phyloP scores from a whole-genome alignment of 228 moss, liverwort and hornwort genomes.

The Sphagnum magellanicum region DNA sequence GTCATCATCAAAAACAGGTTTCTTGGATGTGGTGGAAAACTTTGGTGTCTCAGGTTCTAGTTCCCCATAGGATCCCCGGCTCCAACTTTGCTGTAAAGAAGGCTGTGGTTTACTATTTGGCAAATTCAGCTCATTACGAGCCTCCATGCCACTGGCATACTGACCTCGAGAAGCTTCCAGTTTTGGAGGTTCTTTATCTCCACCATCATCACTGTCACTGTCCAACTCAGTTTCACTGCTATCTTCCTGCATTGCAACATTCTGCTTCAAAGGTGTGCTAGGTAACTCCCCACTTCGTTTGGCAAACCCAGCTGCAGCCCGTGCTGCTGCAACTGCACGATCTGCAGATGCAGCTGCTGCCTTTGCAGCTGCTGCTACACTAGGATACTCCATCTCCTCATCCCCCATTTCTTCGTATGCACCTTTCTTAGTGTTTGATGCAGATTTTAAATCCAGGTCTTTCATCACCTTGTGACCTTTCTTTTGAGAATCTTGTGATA shows the following conservation, averaged over 20 bases:
- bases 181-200: slow-evolving; percentile 11
- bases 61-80: slow-evolving; percentile 18
- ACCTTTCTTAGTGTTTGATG: slow-evolving; percentile 18
- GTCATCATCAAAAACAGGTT: slow-evolving; percentile 30
- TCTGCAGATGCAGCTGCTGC: slow-evolving; percentile 61
- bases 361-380: slow-evolving; percentile 70
- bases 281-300: slow-evolving; percentile 21
- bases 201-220: slow-evolving; percentile 34
- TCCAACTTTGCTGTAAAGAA: slow-evolving; percentile 6
- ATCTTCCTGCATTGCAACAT: slow-evolving; percentile 20
- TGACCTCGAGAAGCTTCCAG: slow-evolving; percentile 3
- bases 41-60: slow-evolving; percentile 37
- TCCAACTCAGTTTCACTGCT: slow-evolving; percentile 46
- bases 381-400: slow-evolving; percentile 25
- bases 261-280: neutral
- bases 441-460: slow-evolving; percentile 15
- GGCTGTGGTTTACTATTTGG: slow-evolving; percentile 9
- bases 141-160: slow-evolving; percentile 35
- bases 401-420: slow-evolving; percentile 12
- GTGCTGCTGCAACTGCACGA: slow-evolving; percentile 68
- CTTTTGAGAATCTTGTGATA: slow-evolving; percentile 16
- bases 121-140: slow-evolving; percentile 33
- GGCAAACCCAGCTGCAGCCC: slow-evolving; percentile 57
- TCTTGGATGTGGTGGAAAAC: slow-evolving; percentile 6
- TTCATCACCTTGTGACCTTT: slow-evolving; percentile 15